Evolutionary conservation across 495 filamentous ascomycete species (phyloP).

Genomic region (Daldinia childiae): DNA sequence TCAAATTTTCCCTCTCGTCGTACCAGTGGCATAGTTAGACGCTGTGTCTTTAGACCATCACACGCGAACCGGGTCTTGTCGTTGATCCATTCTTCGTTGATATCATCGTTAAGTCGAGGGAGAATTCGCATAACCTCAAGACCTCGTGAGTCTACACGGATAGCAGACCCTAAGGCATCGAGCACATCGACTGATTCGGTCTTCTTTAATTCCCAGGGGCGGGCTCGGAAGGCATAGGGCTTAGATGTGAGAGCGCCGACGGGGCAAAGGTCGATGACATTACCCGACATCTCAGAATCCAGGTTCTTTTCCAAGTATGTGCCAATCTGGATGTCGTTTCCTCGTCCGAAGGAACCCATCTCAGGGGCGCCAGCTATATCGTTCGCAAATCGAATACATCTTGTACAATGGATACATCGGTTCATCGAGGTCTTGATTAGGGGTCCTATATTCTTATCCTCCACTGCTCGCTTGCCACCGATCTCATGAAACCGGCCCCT

Average conservation of each 20-base stretch:
- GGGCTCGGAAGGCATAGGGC: constrained; percentile 95
- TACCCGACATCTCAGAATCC: constrained; percentile 92
- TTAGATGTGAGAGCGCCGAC: constrained; percentile 97
- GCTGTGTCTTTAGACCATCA: constrained; percentile 95
- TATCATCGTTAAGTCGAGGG: constrained; percentile 92
- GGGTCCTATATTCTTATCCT: constrained; percentile 99
- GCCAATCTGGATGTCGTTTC: constrained; percentile 97
- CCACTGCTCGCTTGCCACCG: constrained; percentile 92
- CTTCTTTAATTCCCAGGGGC: constrained; percentile 95
- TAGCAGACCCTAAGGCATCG: constrained; percentile 91
- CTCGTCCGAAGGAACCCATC: constrained; percentile 90
- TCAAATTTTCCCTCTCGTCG: constrained; percentile 88
- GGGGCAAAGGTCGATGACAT: constrained; percentile 97
- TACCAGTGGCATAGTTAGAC: constrained; percentile 90
- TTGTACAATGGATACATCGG: constrained; percentile 97
- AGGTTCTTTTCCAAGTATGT: constrained; percentile 94
- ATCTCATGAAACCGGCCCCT: constrained; percentile 96
- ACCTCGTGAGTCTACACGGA: constrained; percentile 91
- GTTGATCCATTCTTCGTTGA: constrained; percentile 99
- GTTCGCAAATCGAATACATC: constrained; percentile 97
- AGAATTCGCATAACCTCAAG: constrained; percentile 95
- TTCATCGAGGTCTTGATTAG: constrained; percentile 99
- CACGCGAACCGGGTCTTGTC: constrained; percentile 97
- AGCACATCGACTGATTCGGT: constrained; percentile 94
- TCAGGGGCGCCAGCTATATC: constrained; percentile 96